These are phyloP conservation scores for Ammopiptanthus mongolicus DNA, from an alignment of 306 rosid species.

Conservation along the genomic window DNA sequence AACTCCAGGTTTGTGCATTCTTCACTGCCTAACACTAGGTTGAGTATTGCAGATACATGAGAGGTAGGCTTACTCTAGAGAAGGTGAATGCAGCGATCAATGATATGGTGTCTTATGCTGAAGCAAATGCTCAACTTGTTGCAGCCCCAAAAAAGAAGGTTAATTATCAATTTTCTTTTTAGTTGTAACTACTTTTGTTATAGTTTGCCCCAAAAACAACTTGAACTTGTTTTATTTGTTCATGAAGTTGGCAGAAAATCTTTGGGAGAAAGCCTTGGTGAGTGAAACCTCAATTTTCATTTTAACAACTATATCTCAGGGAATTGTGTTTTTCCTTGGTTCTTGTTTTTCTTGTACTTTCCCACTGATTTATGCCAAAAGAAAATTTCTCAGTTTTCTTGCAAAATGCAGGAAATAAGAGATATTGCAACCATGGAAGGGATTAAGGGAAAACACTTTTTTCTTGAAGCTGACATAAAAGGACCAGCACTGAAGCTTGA, in stretches of 20 bases:
- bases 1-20: not conserved
- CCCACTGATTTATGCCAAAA: not conserved
- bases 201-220: not conserved
- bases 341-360: not conserved
- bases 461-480: conserved; percentile 75
- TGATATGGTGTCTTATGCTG: conserved; percentile 85
- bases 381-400: conserved; percentile 13
- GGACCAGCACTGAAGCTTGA: conserved; percentile 86
- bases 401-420: conserved; percentile 64
- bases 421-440: conserved; percentile 72
- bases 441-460: conserved; percentile 77
- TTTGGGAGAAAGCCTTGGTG: conserved; percentile 85
- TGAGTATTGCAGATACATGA: conserved; percentile 70
- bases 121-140: conserved; percentile 73
- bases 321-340: not conserved
- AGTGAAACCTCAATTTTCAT: conserved; percentile 29
- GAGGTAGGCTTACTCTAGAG: conserved; percentile 89
- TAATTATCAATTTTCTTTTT: conserved; percentile 13
- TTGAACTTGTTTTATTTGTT: conserved; percentile 13
- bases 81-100: conserved; percentile 79
- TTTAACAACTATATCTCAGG: not conserved
- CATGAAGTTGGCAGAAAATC: conserved; percentile 72
- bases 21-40: not conserved
- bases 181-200: conserved; percentile 2
- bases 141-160: conserved; percentile 83